Percentiles rank a stretch among this genome's conserved stretches.
phyloP scores from a whole-genome alignment of 192 early-diverging fungal species.

The Coemansia sp. region DNA sequence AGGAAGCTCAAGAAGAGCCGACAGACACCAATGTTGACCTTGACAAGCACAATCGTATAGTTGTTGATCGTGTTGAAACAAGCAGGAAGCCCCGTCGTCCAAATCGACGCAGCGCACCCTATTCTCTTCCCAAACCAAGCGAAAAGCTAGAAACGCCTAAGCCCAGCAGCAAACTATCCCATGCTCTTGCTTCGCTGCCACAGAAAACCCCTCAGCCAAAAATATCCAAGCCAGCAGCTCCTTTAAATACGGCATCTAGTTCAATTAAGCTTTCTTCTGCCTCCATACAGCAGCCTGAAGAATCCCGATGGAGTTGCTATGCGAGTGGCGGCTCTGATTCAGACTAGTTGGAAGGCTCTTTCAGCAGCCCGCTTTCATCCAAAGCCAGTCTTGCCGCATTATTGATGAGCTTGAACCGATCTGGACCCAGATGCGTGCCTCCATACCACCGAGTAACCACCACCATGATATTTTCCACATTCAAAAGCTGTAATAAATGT shows the following conservation, averaged over 20 bases:
- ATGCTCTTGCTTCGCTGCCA: too few relatives aligned
- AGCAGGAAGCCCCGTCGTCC: neutral
- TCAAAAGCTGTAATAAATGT: constrained; percentile 77
- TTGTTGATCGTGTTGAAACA: constrained; percentile 10
- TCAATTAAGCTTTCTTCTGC: neutral
- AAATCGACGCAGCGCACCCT: too few relatives aligned
- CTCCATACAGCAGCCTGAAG: neutral
- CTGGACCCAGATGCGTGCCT: constrained; percentile 77
- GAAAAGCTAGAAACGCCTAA: too few relatives aligned
- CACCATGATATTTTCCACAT: constrained; percentile 71
- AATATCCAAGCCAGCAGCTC: too few relatives aligned
- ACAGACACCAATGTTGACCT: neutral
- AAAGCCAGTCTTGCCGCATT: constrained; percentile 71
- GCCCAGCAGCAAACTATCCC: too few relatives aligned
- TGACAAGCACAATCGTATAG: constrained; percentile 19
- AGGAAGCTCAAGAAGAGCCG: neutral
- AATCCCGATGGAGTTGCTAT: constrained; percentile 13
- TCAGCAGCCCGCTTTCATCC: constrained; percentile 62
- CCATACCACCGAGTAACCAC: constrained; percentile 89
- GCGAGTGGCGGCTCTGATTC: constrained; percentile 11
- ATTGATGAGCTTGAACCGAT: constrained; percentile 91
- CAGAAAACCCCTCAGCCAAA: too few relatives aligned
- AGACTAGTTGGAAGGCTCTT: constrained; percentile 2
- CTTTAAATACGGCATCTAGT: too few relatives aligned
- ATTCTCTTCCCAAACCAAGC: too few relatives aligned